Conservation (phyloP, 2,329 filamentous ascomycete species). For the Calonectria honghensis region DNA sequence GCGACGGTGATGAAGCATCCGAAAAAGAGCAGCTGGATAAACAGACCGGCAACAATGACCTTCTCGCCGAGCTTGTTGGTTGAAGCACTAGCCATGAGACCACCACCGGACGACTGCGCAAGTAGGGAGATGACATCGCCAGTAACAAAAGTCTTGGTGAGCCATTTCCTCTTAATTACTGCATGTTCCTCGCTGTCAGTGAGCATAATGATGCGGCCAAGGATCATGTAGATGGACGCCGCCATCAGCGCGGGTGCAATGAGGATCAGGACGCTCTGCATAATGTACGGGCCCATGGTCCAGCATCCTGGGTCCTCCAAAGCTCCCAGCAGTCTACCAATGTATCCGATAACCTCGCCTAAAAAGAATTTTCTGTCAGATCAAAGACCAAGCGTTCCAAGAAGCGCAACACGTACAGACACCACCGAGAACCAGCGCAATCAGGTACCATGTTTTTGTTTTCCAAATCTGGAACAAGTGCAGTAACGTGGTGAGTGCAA, state of each 20-base stretch:
- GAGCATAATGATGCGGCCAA: conserved; percentile 63
- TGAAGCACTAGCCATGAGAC: conserved; percentile 50
- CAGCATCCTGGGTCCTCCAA: conserved; percentile 61
- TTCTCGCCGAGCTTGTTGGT: conserved; percentile 62
- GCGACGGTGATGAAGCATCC: conserved; percentile 70
- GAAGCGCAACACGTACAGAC: conserved; percentile 41
- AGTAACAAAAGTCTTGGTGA: conserved; percentile 72
- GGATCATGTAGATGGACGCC: conserved; percentile 68
- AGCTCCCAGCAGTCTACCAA: conserved; percentile 67
- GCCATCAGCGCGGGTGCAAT: conserved; percentile 67
- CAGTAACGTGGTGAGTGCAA: conserved; percentile 48
- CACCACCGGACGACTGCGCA: conserved; percentile 55
- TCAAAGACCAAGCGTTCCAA: too few species aligned
- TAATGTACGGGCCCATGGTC: conserved; percentile 61
- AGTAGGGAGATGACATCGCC: conserved; percentile 69
- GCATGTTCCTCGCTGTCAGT: conserved; percentile 63
- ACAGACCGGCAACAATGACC: conserved; percentile 71
- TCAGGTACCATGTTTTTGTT: conserved; percentile 54
- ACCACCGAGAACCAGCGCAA: conserved; percentile 51
- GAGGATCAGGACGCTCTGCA: conserved; percentile 62
- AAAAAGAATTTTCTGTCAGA: neutral
- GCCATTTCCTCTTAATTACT: conserved; percentile 63
- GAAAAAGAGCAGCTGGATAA: conserved; percentile 74
- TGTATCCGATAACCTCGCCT: conserved; percentile 62
- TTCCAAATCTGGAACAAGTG: conserved; percentile 51